phyloP scores from a whole-genome alignment of 2,329 filamentous ascomycete genomes.

The Apiospora kogelbergensis region DNA sequence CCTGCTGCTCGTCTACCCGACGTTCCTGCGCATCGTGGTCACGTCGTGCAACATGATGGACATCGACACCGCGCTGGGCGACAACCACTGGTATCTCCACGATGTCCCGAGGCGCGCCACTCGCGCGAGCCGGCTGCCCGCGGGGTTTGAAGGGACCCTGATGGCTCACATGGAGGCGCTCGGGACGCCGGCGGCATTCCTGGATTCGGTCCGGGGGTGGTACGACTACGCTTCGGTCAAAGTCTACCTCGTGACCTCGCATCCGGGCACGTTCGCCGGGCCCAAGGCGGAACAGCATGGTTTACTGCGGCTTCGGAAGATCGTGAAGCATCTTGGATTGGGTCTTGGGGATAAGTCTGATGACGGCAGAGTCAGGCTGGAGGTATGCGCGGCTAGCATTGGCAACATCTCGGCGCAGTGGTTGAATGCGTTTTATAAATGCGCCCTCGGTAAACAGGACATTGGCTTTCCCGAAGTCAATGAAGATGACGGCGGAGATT shows the following conservation, averaged over 20 bases:
- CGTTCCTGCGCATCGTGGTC: slow-evolving; percentile 24
- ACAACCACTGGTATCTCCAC: slow-evolving; percentile 30
- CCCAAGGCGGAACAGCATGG: slow-evolving; percentile 24
- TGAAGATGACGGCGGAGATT: not conserved
- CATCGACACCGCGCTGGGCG: slow-evolving; percentile 23
- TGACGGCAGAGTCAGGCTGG: slow-evolving; percentile 18
- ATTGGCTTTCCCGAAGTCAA: slow-evolving; percentile 15
- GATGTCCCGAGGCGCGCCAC: slow-evolving; percentile 20
- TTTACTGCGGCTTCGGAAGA: slow-evolving; percentile 21
- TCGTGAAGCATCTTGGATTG: slow-evolving; percentile 17
- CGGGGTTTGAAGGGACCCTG: slow-evolving; percentile 20
- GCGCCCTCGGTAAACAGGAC: slow-evolving; percentile 18
- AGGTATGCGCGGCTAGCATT: slow-evolving; percentile 24
- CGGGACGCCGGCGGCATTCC: slow-evolving; percentile 19
- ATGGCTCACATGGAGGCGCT: slow-evolving; percentile 21
- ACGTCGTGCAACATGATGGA: slow-evolving; percentile 29
- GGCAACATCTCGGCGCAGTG: slow-evolving; percentile 23
- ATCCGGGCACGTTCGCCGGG: slow-evolving; percentile 18
- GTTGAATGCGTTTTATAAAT: slow-evolving; percentile 24
- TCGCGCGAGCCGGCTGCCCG: not conserved
- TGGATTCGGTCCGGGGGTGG: slow-evolving; percentile 20
- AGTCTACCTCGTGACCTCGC: slow-evolving; percentile 23
- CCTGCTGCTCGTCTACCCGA: slow-evolving; percentile 22
- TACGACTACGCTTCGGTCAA: slow-evolving; percentile 25
- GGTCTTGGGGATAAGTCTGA: slow-evolving; percentile 15